Percentiles rank a stretch among this genome's conserved stretches.
These are phyloP conservation scores for Fraxinus angustifolia DNA, from an alignment of 305 asterid species.

Conservation along the genomic window DNA sequence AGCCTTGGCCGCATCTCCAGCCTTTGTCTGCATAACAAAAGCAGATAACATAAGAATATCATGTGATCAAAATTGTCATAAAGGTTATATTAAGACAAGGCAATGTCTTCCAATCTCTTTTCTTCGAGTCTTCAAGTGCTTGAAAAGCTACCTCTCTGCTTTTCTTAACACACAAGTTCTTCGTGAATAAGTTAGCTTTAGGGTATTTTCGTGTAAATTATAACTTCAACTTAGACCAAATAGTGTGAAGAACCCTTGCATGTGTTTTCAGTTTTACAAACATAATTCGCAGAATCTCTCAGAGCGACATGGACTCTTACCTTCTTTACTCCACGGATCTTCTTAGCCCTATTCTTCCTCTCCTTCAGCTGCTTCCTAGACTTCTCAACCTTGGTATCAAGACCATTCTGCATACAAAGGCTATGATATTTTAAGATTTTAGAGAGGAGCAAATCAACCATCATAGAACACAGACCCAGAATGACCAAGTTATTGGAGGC, in stretches of 20 bases:
- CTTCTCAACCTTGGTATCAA: slow-evolving; percentile 72
- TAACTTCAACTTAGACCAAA: not conserved
- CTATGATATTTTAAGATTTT: not conserved
- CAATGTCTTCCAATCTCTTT: not conserved
- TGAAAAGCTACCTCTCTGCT: not conserved
- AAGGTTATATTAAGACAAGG: not conserved
- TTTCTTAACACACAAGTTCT: not conserved
- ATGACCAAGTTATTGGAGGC: not conserved
- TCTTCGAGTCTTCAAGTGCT: not conserved
- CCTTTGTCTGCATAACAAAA: slow-evolving; percentile 44
- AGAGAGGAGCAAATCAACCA: not conserved
- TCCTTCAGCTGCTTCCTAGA: slow-evolving; percentile 82
- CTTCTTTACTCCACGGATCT: slow-evolving; percentile 78
- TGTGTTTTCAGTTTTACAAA: not conserved
- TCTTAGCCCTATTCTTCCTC: slow-evolving; percentile 72
- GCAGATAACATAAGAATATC: not conserved
- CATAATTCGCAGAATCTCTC: not conserved
- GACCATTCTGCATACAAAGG: slow-evolving; percentile 52
- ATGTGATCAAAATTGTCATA: not conserved
- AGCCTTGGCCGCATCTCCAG: slow-evolving; percentile 64
- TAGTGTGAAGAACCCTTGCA: not conserved
- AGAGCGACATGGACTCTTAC: slow-evolving; percentile 18
- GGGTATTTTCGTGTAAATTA: not conserved
- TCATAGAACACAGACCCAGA: not conserved
- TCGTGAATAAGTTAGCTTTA: not conserved